Evolutionary conservation across 139 green algal species (phyloP), one percentile per base, ranked within the genome.

Genomic region (Penium margaritaceum): DNA sequence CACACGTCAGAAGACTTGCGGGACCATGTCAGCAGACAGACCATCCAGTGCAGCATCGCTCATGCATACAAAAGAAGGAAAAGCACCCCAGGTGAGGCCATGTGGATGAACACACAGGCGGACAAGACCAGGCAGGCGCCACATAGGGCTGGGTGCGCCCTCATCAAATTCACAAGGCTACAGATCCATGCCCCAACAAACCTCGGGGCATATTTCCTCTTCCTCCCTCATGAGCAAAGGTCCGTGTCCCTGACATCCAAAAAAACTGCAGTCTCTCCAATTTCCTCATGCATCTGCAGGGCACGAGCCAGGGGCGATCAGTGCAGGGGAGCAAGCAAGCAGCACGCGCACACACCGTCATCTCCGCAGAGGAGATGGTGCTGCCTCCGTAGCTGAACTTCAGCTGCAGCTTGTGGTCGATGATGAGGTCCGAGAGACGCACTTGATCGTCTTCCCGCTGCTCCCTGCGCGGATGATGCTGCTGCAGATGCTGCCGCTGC

Each of bases 371-470:
- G 15, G 29, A 72, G 46, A 72, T 72, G 32, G 64, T 72, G 64
- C 30, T 72, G 41, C 64, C 64, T 24, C 64, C 64, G 17, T 72
- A 72, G 38, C 15, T 62, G 38, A 72, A 72, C 14, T 62, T 57
- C 3, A 37, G 7, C 5, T 72, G 15, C 29, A 46, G 15, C 5
- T 53, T 46, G 46, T 72, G 64, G 35, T 33, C 7, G 46, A 19
- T 9, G 4, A 46, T n/a, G n/a, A 46, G 64, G 5, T 72, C 64
- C 51, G 27, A 5, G 19, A 46, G n/a, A n/a, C n/a, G n/a, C n/a
- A n/a, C n/a, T n/a, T 60, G 33, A 15, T 72, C n/a, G 64, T 33
- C 7, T 72, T 36, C 17, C 36, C 61, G 55, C 55, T 14, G n/a
- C n/a, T n/a, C n/a, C n/a, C n/a, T n/a, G n/a, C n/a, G n/a, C n/a